Evolutionary conservation across 257 asterid species (phyloP), one percentile per base, ranked within the genome.

Genomic region (Nicotiana paniculata): DNA sequence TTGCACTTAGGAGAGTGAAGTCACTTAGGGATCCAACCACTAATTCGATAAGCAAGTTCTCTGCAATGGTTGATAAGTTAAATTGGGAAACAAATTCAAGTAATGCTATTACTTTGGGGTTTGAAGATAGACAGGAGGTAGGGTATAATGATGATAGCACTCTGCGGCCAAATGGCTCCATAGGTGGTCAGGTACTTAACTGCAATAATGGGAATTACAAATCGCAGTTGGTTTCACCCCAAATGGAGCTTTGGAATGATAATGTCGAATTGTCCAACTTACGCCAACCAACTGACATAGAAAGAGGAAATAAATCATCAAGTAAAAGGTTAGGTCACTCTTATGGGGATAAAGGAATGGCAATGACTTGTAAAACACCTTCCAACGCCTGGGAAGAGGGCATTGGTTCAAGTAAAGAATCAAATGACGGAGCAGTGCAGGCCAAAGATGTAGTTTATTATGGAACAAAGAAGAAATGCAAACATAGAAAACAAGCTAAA

Each of bases 11-110:
- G 84, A 86, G 98, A 89, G 98, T 93, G 84, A 93, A 93, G 89
- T 95, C 98, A 32, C 97, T 95, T 67, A 90, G 98, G 18, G 98
- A 95, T 80, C 98, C 98, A 69, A 88, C 97, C 3, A 95, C 98
- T 9, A 92, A 90, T 83, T 90, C 97, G 5, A 84, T 86, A 84
- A 91, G 93, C 88, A 93, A 89, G 86, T 86, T 92, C 24, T 86
- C 91, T 21, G 68, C 92, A 55, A 83, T 88, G 26, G 86, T 89
- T n/a, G 97, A 92, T 78, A 88, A 84, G 85, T 77, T 87, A 81
- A 89, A 92, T 48, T 93, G 97, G 97, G 98, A 95, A 79, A 87
- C 91, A 12, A 86, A 89, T 89, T 90, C 91, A 37, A 82, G 84
- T 53, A 87, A 87, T 78, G 95, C 86, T 32, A 87, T 88, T 54